Conservation (phyloP, 345 rosid species). For the Camelina hispida region DNA sequence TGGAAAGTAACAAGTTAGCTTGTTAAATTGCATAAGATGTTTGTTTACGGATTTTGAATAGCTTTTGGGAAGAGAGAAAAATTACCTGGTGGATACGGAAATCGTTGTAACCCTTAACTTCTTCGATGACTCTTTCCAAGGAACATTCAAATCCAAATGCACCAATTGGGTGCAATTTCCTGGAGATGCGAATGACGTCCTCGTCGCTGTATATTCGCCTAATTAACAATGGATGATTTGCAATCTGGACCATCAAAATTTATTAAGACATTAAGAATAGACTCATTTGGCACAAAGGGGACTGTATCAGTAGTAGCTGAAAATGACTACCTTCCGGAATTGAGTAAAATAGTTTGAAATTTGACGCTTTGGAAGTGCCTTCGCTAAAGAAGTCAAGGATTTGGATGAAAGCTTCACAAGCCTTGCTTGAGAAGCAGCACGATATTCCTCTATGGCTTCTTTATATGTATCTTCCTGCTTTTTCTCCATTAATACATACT, state of each 20-base stretch:
- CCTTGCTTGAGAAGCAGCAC: slow-evolving; percentile 75
- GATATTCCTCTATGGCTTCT: slow-evolving; percentile 93
- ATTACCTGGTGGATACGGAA: slow-evolving; percentile 91
- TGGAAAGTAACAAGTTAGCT: slow-evolving; percentile 27
- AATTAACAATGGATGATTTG: slow-evolving; percentile 95
- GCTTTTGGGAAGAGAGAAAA: slow-evolving; percentile 1
- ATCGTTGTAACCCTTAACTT: slow-evolving; percentile 82
- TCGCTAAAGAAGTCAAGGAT: slow-evolving; percentile 51
- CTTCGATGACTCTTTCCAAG: slow-evolving; percentile 80
- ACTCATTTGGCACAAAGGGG: not conserved
- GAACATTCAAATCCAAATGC: slow-evolving; percentile 92
- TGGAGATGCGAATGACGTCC: slow-evolving; percentile 76
- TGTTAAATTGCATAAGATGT: slow-evolving; percentile 4
- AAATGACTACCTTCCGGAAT: slow-evolving; percentile 79
- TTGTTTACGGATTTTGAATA: not conserved
- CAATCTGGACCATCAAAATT: slow-evolving; percentile 61
- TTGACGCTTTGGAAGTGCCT: slow-evolving; percentile 79
- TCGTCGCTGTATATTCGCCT: slow-evolving; percentile 80
- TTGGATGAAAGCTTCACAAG: slow-evolving; percentile 59
- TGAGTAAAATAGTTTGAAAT: slow-evolving; percentile 92
- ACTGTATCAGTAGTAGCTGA: not conserved
- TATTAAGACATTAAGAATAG: not conserved
- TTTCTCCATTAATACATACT: slow-evolving; percentile 81
- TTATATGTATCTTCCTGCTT: slow-evolving; percentile 78
- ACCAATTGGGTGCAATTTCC: slow-evolving; percentile 78